These are phyloP conservation scores for Hawksworthiomyces lignivorus DNA, from an alignment of 2,329 filamentous ascomycete genomes.

Conservation along the genomic window DNA sequence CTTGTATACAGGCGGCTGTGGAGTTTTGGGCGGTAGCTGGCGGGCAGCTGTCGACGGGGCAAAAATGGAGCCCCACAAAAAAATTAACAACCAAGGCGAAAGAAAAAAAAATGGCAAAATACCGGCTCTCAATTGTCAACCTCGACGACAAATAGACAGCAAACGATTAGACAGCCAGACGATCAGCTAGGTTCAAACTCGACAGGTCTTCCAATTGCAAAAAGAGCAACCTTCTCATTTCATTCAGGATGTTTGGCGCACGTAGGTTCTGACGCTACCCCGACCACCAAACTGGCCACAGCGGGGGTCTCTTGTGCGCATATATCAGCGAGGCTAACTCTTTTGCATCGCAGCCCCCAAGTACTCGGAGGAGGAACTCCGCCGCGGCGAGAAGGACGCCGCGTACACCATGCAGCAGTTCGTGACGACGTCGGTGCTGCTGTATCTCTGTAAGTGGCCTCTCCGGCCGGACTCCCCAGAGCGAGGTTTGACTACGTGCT, in stretches of 20 bases:
- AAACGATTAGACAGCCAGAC: too few relatives aligned
- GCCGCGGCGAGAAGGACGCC: constrained; percentile 60
- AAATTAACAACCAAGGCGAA: background rate
- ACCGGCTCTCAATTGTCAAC: too few relatives aligned
- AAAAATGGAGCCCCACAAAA: constrained; percentile 3
- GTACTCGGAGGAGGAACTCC: constrained; percentile 62
- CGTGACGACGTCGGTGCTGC: constrained; percentile 54
- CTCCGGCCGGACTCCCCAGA: too few relatives aligned
- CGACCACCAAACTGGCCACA: too few relatives aligned
- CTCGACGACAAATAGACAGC: too few relatives aligned
- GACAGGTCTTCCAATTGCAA: too few relatives aligned
- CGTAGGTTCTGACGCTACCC: constrained; percentile 31
- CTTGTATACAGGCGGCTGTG: constrained; percentile 6
- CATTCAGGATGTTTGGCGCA: constrained; percentile 54
- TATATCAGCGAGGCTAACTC: too few relatives aligned
- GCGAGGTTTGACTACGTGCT: constrained; percentile 4
- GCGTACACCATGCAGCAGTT: constrained; percentile 60
- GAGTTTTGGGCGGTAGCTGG: constrained; percentile 4
- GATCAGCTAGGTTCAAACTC: too few relatives aligned
- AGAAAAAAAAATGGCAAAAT: background rate
- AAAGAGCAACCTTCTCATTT: too few relatives aligned
- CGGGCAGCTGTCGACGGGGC: too few relatives aligned
- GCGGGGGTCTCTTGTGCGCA: too few relatives aligned
- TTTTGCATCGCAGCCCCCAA: constrained; percentile 37
- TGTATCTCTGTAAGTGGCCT: constrained; percentile 68